Percentiles rank a stretch among this genome's conserved stretches.
These are phyloP conservation scores for Penicillium glabrum DNA, from an alignment of 2,329 filamentous ascomycete species.

Conservation along the genomic window DNA sequence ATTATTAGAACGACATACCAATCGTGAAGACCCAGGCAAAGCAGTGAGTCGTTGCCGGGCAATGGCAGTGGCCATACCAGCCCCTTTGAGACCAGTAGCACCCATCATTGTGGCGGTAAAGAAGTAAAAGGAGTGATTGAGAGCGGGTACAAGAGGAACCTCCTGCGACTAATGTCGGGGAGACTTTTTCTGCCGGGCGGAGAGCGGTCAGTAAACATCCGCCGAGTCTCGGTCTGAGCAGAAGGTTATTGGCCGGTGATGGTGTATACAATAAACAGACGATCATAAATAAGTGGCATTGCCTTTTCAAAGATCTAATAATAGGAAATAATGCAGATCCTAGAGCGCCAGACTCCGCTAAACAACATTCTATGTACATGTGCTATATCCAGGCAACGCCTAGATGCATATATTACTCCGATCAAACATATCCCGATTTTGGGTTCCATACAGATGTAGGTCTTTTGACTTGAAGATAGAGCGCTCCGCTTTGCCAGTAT, in stretches of 20 bases:
- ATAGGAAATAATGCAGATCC: conserved; percentile 8
- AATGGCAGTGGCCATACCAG: conserved; percentile 44
- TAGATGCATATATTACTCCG: conserved; percentile 15
- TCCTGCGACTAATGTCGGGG: conserved; percentile 30
- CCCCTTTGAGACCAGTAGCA: conserved; percentile 54
- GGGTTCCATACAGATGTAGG: conserved; percentile 16
- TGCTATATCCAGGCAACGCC: conserved; percentile 7
- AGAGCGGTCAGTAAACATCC: conserved; percentile 15
- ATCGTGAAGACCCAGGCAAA: conserved; percentile 32
- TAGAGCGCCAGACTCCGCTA: conserved; percentile 32
- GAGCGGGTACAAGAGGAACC: conserved; percentile 5
- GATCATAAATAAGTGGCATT: not conserved
- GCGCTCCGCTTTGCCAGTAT: not conserved
- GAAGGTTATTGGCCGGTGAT: not conserved
- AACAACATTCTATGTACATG: conserved; percentile 35
- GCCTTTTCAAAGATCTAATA: not conserved
- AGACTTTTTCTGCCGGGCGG: conserved; percentile 39
- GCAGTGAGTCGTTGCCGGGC: conserved; percentile 29
- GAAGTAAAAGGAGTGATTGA: conserved; percentile 10
- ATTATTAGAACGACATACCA: conserved; percentile 29
- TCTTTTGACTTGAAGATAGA: not conserved
- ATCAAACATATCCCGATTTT: conserved; percentile 20
- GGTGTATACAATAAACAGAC: not conserved
- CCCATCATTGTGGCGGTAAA: conserved; percentile 51
- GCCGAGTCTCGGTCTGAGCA: not conserved